Evolutionary conservation across 164 flowering plant genomes (phyloP).

Genomic region (Hamamelis virginiana): DNA sequence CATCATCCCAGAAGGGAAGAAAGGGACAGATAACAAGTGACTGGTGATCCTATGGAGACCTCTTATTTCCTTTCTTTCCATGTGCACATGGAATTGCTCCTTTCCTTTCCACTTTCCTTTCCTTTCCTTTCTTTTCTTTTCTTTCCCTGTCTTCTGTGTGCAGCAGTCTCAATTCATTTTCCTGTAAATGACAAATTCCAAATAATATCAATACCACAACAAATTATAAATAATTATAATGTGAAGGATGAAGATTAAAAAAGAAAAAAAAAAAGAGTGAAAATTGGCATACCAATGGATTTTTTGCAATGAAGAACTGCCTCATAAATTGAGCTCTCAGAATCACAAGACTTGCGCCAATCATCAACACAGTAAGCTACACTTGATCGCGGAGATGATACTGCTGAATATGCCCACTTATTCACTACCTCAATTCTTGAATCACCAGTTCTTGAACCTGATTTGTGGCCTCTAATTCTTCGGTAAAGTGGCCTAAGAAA

Average conservation of each 20-base stretch:
- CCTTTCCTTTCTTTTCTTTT: neutral
- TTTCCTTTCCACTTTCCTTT: neutral
- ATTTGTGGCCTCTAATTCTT: constrained; percentile 25
- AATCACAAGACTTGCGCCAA: constrained; percentile 60
- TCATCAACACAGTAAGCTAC: constrained; percentile 39
- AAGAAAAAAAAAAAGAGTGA: neutral
- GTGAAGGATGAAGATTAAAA: neutral
- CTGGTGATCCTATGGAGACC: constrained; percentile 17
- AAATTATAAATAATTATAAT: neutral
- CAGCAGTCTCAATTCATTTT: constrained; percentile 26
- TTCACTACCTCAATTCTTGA: constrained; percentile 15
- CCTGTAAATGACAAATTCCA: constrained; percentile 17
- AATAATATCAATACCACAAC: neutral
- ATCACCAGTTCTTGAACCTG: constrained; percentile 19
- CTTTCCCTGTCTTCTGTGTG: neutral
- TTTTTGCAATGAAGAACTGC: constrained; percentile 75
- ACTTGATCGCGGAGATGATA: constrained; percentile 47
- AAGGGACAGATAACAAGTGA: constrained; percentile 26
- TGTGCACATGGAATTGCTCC: constrained; percentile 4
- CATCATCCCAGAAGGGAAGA: constrained; percentile 14
- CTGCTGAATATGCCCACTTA: constrained; percentile 27
- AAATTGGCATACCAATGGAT: constrained; percentile 40
- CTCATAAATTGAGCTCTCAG: constrained; percentile 67
- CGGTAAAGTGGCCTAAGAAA: constrained; percentile 41
- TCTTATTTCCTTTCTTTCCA: constrained; percentile 16